A percentile compares a stretch with the other conserved stretches of the same genome.
phyloP scores from a whole-genome alignment of 305 asterid genomes.

The Withania somnifera region DNA sequence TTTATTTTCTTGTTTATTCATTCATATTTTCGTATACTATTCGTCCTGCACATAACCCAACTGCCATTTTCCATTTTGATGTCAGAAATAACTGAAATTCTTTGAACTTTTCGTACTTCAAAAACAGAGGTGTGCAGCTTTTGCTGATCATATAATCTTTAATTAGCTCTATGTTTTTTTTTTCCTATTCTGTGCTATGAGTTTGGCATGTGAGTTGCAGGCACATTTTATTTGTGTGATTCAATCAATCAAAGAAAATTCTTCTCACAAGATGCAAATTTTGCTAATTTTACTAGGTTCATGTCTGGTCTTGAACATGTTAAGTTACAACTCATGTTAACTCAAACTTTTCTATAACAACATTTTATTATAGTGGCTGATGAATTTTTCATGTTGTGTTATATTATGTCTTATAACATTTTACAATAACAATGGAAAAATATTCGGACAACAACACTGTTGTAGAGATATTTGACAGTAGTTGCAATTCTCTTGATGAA shows the following conservation, averaged over 20 bases:
- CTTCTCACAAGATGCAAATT: neutral
- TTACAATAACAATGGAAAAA: neutral
- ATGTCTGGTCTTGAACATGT: neutral
- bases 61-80: slow-evolving; percentile 27
- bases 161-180: neutral
- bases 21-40: neutral
- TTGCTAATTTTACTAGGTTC: neutral
- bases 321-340: neutral
- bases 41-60: neutral
- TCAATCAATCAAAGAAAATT: neutral
- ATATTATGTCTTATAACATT: neutral
- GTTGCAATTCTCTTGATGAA: neutral
- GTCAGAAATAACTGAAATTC: slow-evolving; percentile 18
- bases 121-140: neutral
- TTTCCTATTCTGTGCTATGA: neutral
- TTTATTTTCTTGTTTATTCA: neutral
- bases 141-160: neutral
- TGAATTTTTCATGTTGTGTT: neutral
- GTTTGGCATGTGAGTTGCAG: neutral
- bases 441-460: neutral
- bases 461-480: neutral
- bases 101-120: neutral
- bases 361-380: neutral
- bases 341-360: neutral
- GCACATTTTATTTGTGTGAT: neutral